Base-by-base conservation (phyloP, 257 asterid species). In the Gentiana macrophylla region DNA sequence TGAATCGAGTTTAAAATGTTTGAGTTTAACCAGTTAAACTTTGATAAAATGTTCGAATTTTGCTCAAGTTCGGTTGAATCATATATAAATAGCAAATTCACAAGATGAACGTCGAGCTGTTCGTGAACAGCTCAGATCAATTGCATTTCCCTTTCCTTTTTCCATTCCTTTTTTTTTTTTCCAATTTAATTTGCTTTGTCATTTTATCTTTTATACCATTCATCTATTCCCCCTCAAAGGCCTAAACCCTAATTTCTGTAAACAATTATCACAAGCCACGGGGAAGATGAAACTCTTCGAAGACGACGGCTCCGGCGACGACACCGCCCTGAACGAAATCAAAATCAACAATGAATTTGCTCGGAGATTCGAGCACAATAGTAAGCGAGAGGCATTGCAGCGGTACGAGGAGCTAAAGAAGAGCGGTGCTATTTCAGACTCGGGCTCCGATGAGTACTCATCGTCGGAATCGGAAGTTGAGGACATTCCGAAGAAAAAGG, bases 311-410 rank as follows among this genome's bases (percentile, higher is more conserved):
- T 62, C 52, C 37, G 54, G 70, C 5, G 74, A 51, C 35, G 82
- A 73, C 0, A 75, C 84, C 63, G 76, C 82, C 71, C 12, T 65
- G 15, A 58, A 53, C 53, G 51, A 62, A 34, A 76, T 89, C 7
- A 74, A 84, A 60, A 78, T 91, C 61, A 61, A 91, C 56, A 62
- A 64, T 3, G 89, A 84, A 33, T 91, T 67, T n/a, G 96, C 86
- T 45, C 79, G 79, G 15, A 82, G 95, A 32, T 79, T 67, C 55
- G 89, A 84, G 61, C 74, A 86, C 79, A 86, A 86, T 64, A 90
- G 86, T 75, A 68, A 74, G 76, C 86, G 97, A 5, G 97, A 84
- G 64, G 96, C 80, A n/a, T 65, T 86, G 71, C 91, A 82, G 52
- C 72, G 72, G 51, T 71, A 71, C 51, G 79, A 85, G 35, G 92